phyloP scores from a whole-genome alignment of 2,329 filamentous ascomycete species.

The Bimuria novae-zelandiae region DNA sequence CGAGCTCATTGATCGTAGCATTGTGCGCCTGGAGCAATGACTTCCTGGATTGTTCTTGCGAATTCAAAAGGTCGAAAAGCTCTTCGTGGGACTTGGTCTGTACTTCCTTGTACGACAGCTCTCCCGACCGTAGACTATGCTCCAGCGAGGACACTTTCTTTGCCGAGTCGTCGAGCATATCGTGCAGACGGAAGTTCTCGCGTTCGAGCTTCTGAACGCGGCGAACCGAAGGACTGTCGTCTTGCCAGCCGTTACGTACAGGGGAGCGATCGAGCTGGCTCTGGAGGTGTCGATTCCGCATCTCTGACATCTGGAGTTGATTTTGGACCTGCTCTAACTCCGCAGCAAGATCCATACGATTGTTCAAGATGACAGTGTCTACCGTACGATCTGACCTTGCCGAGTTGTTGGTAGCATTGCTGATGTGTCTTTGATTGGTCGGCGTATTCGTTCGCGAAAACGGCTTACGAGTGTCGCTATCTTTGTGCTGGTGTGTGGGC shows the following conservation, averaged over 20 bases:
- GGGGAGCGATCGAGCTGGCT: conserved; percentile 79
- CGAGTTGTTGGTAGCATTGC: conserved; percentile 73
- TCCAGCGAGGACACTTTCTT: conserved; percentile 92
- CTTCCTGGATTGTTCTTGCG: conserved; percentile 85
- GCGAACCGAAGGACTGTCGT: conserved; percentile 77
- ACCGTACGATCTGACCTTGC: conserved; percentile 82
- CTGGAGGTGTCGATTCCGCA: conserved; percentile 93
- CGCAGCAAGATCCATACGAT: conserved; percentile 85
- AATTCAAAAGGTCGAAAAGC: conserved; percentile 88
- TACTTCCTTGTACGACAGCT: conserved; percentile 86
- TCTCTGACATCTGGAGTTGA: conserved; percentile 88
- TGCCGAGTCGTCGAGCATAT: conserved; percentile 90
- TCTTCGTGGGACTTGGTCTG: conserved; percentile 95
- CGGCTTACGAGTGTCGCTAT: conserved; percentile 63
- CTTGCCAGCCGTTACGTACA: conserved; percentile 63
- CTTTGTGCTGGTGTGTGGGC: conserved; percentile 69
- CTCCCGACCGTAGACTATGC: conserved; percentile 81
- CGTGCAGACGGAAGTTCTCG: conserved; percentile 87
- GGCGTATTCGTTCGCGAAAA: conserved; percentile 80
- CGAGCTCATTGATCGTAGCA: conserved; percentile 79
- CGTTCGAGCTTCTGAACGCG: conserved; percentile 90
- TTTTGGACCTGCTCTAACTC: conserved; percentile 93
- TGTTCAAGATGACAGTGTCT: conserved; percentile 83
- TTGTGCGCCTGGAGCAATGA: conserved; percentile 84
- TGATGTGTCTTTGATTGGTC: conserved; percentile 67